Percentiles rank a stretch among this genome's conserved stretches.
These are phyloP conservation scores for Eucalyptus regnans DNA, from an alignment of 345 rosid species.

Conservation along the genomic window DNA sequence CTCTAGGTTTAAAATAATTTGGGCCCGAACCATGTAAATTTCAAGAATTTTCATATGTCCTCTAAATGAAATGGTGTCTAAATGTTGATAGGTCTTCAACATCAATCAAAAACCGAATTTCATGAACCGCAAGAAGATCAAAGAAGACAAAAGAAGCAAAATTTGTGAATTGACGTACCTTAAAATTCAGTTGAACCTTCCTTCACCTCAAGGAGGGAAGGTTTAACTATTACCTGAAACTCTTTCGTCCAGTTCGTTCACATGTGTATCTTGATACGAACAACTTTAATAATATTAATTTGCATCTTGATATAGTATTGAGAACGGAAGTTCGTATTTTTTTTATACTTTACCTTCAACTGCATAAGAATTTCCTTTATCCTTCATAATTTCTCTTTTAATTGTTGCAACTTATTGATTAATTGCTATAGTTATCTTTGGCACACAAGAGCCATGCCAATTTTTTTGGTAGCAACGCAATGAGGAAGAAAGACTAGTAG, in stretches of 20 bases:
- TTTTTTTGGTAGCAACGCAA: not conserved
- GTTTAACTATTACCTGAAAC: not conserved
- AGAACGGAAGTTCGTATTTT: too few relatives aligned
- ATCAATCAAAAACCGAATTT: too few relatives aligned
- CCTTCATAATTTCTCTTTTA: not conserved
- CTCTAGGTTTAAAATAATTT: too few relatives aligned
- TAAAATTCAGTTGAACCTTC: not conserved
- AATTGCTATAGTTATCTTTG: not conserved
- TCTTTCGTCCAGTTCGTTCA: not conserved
- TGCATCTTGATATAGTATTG: not conserved
- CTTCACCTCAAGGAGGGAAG: not conserved
- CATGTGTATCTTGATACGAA: not conserved
- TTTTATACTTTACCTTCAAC: not conserved
- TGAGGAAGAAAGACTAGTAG: not conserved
- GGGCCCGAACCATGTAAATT: too few relatives aligned
- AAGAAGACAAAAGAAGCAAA: too few relatives aligned
- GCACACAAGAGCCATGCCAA: not conserved
- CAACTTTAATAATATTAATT: not conserved
- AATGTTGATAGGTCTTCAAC: too few relatives aligned
- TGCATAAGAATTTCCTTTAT: not conserved
- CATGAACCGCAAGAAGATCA: too few relatives aligned
- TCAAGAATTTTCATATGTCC: too few relatives aligned
- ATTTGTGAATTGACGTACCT: not conserved
- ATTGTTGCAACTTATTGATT: not conserved
- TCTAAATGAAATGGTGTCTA: too few relatives aligned